Percentiles rank a stretch among this genome's conserved stretches.
Evolutionary conservation across 1,284 basidiomycete genomes (phyloP).

Genomic region (Marasmius oreades): DNA sequence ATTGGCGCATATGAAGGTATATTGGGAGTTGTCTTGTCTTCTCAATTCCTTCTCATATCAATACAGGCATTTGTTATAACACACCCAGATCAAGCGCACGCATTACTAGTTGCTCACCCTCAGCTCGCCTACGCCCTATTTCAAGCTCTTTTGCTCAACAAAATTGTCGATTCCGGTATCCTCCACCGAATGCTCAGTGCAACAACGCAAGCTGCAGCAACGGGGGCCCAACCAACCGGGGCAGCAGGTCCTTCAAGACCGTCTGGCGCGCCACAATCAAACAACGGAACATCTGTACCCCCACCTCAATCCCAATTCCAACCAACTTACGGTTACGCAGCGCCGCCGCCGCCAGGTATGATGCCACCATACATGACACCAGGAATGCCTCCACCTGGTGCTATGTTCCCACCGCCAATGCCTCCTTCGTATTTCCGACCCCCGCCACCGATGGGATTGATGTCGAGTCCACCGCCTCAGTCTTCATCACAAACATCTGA

Average conservation of each 20-base stretch:
- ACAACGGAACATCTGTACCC: conserved; percentile 29
- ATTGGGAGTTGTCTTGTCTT: conserved; percentile 20
- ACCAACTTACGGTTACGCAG: conserved; percentile 25
- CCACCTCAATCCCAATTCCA: conserved; percentile 34
- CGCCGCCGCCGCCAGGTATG: conserved; percentile 25
- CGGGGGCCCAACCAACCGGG: conserved; percentile 23
- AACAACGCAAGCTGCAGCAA: conserved; percentile 32
- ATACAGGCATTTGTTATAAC: conserved; percentile 82
- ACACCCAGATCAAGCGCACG: conserved; percentile 86
- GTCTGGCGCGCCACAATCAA: too few species aligned
- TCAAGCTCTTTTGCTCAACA: conserved; percentile 92
- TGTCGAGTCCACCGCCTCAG: conserved; percentile 36
- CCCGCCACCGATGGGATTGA: conserved; percentile 42
- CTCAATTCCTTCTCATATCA: not conserved
- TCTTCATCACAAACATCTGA: conserved; percentile 25
- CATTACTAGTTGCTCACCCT: conserved; percentile 79
- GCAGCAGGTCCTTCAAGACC: conserved; percentile 23
- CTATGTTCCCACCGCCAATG: conserved; percentile 18
- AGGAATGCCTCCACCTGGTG: conserved; percentile 24
- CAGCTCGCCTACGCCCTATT: conserved; percentile 96
- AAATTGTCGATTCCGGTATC: conserved; percentile 88
- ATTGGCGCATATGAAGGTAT: conserved; percentile 96
- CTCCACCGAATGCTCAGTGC: conserved; percentile 61
- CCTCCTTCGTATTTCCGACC: conserved; percentile 21
- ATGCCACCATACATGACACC: conserved; percentile 23